These are phyloP conservation scores for Gleditsia sinensis DNA, from an alignment of 306 rosid species.

Conservation along the genomic window DNA sequence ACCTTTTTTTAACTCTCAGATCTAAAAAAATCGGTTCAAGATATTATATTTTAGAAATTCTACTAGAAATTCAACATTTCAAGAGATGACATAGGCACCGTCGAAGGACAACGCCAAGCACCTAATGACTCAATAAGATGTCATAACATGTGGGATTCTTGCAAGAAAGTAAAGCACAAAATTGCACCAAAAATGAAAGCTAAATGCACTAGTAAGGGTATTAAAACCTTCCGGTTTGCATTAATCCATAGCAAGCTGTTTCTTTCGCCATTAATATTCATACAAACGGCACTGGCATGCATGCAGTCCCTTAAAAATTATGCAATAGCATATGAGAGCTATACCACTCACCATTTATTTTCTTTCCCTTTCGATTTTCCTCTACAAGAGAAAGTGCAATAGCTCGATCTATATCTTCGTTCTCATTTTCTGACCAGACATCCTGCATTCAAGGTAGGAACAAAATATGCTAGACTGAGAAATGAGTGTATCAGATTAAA, in stretches of 20 bases:
- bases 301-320: not conserved
- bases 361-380: conserved; percentile 57
- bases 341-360: conserved; percentile 68
- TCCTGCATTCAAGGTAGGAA: conserved; percentile 65
- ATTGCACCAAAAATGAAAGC: conserved; percentile 2
- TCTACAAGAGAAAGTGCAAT: conserved; percentile 82
- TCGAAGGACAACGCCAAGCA: not conserved
- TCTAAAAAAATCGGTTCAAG: not conserved
- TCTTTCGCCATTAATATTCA: not conserved
- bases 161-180: not conserved
- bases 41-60: not conserved
- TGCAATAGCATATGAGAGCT: not conserved
- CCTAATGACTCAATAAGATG: not conserved
- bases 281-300: not conserved
- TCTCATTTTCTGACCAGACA: conserved; percentile 65
- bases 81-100: not conserved
- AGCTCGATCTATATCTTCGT: conserved; percentile 85
- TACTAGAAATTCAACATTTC: not conserved
- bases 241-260: not conserved
- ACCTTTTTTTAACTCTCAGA: not conserved
- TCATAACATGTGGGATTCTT: not conserved
- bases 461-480: conserved; percentile 28
- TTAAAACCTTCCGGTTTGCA: not conserved
- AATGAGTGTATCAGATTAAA: conserved; percentile 21
- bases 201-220: not conserved